Base-by-base conservation (phyloP, 2,329 filamentous ascomycete species). In the Penicillium concentricum region DNA sequence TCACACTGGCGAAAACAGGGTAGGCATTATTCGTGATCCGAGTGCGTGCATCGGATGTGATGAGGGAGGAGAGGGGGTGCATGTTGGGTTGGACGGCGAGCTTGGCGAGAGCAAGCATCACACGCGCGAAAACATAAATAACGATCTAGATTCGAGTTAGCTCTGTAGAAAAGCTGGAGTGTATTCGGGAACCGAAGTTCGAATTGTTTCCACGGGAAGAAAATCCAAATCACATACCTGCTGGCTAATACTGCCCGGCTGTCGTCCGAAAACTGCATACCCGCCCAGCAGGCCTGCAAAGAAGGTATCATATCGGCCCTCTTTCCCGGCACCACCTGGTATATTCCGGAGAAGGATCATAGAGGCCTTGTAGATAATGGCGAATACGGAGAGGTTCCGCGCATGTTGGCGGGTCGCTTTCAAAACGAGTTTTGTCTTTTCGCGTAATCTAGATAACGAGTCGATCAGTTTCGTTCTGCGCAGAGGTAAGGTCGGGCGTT, bases 71-170 rank as follows among this genome's bases (percentile, higher is more conserved):
- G 18, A 78, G 64, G 1, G 73, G 69, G 59, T 76, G 70, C 69
- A 73, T 64, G 59, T 69, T 77, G 2, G 82, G 83, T 74, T 91
- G 87, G 61, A 97, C 86, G 55, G 90, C 85, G 56, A 97, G 79
- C 69, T 91, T 91, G 32, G 92, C 94, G 24, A 95, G 78, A 9
- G 90, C 91, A 34, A 99, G 84, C 59, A 89, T 83, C 16, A 97
- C 94, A 63, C 94, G 87, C 46, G 94, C 94, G 72, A 97, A 97
- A 61, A 99, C 90, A 79, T 99, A 99, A 68, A 97, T 90, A 74
- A 96, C 92, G 72, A 99, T 99, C 81, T 99, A 52, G 18, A 41
- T n/a, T 8, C 2, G 15, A 30, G 38, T 65, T 53, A 65, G 63
- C 26, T 49, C 28, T 34, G 35, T 16, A 39, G 2, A 35, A 34